Evolutionary conservation across 108 stramenopile genomes (phyloP).

Genomic region (Schizochytrium sp.): DNA sequence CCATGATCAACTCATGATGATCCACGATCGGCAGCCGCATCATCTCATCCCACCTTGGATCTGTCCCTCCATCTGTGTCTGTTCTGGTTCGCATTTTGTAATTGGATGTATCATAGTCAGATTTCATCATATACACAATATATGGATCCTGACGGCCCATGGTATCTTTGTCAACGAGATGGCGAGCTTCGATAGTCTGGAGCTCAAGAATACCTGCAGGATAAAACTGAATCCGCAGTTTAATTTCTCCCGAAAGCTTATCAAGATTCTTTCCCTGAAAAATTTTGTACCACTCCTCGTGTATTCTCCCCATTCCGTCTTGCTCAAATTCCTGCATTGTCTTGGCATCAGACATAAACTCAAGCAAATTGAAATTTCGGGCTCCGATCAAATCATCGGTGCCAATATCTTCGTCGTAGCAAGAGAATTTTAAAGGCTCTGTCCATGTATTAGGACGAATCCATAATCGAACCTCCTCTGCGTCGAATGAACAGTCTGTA

Average conservation of each 20-base stretch:
- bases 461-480: constrained; percentile 76
- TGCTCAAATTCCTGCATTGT: constrained; percentile 65
- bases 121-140: constrained; percentile 68
- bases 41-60: constrained; percentile 70
- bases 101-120: constrained; percentile 69
- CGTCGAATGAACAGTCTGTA: constrained; percentile 71
- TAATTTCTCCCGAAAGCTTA: constrained; percentile 69
- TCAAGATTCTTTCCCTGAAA: constrained; percentile 20
- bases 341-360: constrained; percentile 68
- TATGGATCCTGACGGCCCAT: constrained; percentile 75
- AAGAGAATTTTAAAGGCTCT: constrained; percentile 63
- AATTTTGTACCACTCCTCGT: constrained; percentile 25
- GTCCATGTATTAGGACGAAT: constrained; percentile 74
- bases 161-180: constrained; percentile 65
- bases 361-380: constrained; percentile 65
- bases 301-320: constrained; percentile 57
- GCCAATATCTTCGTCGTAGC: constrained; percentile 73
- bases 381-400: constrained; percentile 72
- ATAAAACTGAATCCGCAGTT: constrained; percentile 73
- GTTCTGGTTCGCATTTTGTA: constrained; percentile 71
- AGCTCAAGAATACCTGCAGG: constrained; percentile 76
- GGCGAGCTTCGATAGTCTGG: constrained; percentile 67
- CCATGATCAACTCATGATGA: constrained; percentile 77
- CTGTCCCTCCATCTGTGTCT: constrained; percentile 72
- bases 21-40: constrained; percentile 79